These are phyloP conservation scores for Coleophoma cylindrospora DNA, from an alignment of 2,329 filamentous ascomycete species.

Conservation along the genomic window DNA sequence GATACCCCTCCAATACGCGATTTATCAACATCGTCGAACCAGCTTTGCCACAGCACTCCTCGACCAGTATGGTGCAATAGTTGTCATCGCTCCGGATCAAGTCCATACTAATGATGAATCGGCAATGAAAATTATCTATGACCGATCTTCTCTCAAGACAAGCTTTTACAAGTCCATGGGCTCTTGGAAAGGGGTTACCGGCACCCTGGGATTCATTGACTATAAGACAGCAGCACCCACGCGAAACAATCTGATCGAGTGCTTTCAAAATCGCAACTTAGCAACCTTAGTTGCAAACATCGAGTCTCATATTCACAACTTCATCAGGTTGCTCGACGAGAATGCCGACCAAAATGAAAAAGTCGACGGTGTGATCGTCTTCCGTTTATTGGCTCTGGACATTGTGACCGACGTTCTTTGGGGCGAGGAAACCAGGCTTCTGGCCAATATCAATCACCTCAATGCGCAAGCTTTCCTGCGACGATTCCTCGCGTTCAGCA, in stretches of 20 bases:
- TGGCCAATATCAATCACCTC: background rate
- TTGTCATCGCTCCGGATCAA: too few species aligned
- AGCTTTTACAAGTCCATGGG: constrained; percentile 1
- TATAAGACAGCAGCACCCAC: background rate
- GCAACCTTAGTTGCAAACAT: background rate
- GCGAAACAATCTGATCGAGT: background rate
- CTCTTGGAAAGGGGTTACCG: constrained; percentile 1
- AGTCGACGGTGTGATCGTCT: background rate
- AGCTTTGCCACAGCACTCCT: too few species aligned
- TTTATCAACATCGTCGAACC: too few species aligned
- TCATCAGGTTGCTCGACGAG: background rate
- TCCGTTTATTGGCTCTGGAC: background rate
- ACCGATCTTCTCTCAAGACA: background rate
- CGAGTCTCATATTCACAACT: background rate
- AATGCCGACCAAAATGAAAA: background rate
- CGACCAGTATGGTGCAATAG: too few species aligned
- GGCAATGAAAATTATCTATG: constrained; percentile 1
- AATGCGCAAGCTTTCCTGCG: background rate
- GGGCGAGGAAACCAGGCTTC: background rate
- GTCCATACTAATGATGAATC: background rate
- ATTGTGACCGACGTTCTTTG: constrained; percentile 1
- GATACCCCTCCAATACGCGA: too few species aligned
- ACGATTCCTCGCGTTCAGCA: constrained; percentile 1
- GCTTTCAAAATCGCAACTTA: constrained; percentile 1
- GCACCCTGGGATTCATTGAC: background rate